These are phyloP conservation scores for Biscogniauxia mediterranea DNA, from an alignment of 2,329 filamentous ascomycete genomes.

Conservation along the genomic window DNA sequence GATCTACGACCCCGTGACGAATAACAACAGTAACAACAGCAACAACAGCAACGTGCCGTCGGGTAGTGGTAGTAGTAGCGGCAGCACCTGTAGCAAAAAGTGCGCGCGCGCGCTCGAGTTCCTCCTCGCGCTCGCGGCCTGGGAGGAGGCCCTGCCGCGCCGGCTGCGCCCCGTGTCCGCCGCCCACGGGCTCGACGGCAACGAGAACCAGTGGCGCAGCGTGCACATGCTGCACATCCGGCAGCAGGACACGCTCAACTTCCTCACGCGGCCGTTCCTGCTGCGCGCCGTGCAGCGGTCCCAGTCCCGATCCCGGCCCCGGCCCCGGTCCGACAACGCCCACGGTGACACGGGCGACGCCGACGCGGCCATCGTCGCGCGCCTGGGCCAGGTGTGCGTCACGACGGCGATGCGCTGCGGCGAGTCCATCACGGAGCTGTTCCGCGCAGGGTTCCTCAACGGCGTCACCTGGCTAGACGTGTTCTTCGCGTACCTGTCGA, in stretches of 20 bases:
- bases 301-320: not conserved
- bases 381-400: constrained; percentile 19
- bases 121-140: constrained; percentile 14
- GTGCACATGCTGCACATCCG: constrained; percentile 27
- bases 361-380: constrained; percentile 17
- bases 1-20: constrained; percentile 24
- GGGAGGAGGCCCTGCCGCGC: constrained; percentile 22
- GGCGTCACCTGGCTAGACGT: constrained; percentile 25
- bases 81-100: constrained; percentile 12
- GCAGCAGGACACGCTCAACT: constrained; percentile 27
- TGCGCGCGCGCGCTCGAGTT: constrained; percentile 21
- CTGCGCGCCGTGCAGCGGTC: constrained; percentile 19
- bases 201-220: constrained; percentile 21
- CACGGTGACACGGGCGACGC: not conserved
- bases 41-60: too few species aligned
- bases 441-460: constrained; percentile 20
- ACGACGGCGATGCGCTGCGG: constrained; percentile 24
- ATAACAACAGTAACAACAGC: too few species aligned
- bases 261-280: constrained; percentile 30
- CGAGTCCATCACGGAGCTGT: constrained; percentile 17
- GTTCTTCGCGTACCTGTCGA: constrained; percentile 22
- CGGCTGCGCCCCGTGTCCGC: constrained; percentile 10
- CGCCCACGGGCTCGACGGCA: constrained; percentile 10
- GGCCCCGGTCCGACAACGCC: not conserved
- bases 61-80: too few species aligned